Conservation (phyloP, 2,329 filamentous ascomycete genomes). For the Fusarium sp. region DNA sequence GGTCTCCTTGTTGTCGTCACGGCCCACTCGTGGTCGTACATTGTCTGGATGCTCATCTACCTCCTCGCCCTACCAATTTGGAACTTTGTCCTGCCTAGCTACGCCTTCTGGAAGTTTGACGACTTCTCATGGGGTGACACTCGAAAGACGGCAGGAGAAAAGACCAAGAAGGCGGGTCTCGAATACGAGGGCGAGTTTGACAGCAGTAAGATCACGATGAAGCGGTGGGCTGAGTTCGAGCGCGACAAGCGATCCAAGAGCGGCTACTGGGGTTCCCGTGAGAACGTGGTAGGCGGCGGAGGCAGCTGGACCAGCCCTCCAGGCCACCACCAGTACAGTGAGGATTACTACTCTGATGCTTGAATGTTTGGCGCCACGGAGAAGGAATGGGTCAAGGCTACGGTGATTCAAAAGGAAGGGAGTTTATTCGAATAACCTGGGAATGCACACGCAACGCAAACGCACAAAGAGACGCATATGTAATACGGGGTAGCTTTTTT, state of each 20-base stretch:
- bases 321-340: conserved; percentile 61
- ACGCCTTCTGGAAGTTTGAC: conserved; percentile 99
- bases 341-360: conserved; percentile 68
- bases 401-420: conserved; percentile 35
- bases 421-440: conserved; percentile 34
- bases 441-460: conserved; percentile 23
- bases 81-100: conserved; percentile 95
- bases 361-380: conserved; percentile 44
- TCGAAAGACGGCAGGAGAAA: conserved; percentile 92
- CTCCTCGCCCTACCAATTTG: conserved; percentile 92
- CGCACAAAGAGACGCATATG: conserved; percentile 37
- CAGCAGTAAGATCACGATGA: conserved; percentile 99
- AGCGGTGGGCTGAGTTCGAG: conserved; percentile 98
- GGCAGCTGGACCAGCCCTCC: conserved; percentile 58
- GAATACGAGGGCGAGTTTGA: conserved; percentile 97
- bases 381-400: conserved; percentile 21
- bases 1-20: conserved; percentile 93
- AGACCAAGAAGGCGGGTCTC: conserved; percentile 85
- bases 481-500: conserved; percentile 40
- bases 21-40: conserved; percentile 91
- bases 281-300: conserved; percentile 58
- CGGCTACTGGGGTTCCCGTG: conserved; percentile 64
- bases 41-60: conserved; percentile 98
- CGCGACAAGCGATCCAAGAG: conserved; percentile 65
- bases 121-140: conserved; percentile 99